phyloP scores from a whole-genome alignment of 2,329 filamentous ascomycete genomes.

The Cyphellophora attinorum region DNA sequence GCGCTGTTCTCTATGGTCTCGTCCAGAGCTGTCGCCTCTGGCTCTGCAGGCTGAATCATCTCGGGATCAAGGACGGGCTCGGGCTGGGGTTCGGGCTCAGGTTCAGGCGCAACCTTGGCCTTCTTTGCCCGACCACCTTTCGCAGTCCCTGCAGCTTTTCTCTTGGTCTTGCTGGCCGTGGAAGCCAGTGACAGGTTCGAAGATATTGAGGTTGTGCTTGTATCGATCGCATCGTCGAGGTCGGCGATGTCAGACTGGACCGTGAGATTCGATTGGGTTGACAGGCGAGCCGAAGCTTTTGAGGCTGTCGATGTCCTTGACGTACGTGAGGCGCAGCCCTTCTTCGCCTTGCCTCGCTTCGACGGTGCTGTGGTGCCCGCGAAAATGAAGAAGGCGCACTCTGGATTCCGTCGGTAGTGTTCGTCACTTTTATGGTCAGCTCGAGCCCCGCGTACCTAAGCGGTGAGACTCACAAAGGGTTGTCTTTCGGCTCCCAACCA shows the following conservation, averaged over 20 bases:
- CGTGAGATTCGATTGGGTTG: constrained; percentile 39
- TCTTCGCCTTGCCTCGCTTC: constrained; percentile 47
- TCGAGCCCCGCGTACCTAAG: constrained; percentile 13
- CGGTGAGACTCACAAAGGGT: constrained; percentile 57
- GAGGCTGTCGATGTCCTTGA: constrained; percentile 53
- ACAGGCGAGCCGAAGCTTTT: constrained; percentile 56
- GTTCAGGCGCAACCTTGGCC: constrained; percentile 12
- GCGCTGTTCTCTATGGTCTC: constrained; percentile 2
- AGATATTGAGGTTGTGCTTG: constrained; percentile 41
- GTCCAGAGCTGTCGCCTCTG: constrained; percentile 4
- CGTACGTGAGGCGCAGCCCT: constrained; percentile 36
- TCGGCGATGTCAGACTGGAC: constrained; percentile 26
- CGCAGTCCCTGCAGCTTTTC: constrained; percentile 24
- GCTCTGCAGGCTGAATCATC: background rate
- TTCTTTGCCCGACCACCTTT: constrained; percentile 27
- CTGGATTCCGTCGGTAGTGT: constrained; percentile 67
- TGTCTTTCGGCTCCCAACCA: constrained; percentile 88
- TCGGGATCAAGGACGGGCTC: background rate
- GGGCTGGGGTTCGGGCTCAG: constrained; percentile 1
- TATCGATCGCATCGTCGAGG: constrained; percentile 44
- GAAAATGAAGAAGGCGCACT: constrained; percentile 75
- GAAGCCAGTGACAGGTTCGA: constrained; percentile 31
- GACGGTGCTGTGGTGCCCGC: constrained; percentile 42
- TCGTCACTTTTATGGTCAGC: constrained; percentile 56
- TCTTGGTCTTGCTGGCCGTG: constrained; percentile 39